phyloP scores from a whole-genome alignment of 306 rosid genomes.

The Alnus glutinosa region DNA sequence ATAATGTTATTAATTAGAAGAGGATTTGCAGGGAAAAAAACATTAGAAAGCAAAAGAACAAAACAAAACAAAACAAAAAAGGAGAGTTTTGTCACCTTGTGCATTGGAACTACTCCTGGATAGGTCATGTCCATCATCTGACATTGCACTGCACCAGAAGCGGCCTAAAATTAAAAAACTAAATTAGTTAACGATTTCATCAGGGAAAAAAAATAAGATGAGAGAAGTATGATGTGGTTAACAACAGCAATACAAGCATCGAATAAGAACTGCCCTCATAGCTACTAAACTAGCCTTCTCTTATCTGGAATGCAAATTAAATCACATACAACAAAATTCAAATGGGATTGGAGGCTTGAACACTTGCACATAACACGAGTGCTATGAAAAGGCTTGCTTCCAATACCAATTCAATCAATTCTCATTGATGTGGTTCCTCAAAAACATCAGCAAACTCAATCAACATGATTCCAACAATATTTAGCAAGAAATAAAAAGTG shows the following conservation, averaged over 20 bases:
- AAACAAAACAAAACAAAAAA: neutral
- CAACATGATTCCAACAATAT: neutral
- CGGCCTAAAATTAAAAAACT: slow-evolving; percentile 54
- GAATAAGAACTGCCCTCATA: slow-evolving; percentile 1
- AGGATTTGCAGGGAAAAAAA: neutral
- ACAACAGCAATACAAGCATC: neutral
- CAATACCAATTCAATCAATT: neutral
- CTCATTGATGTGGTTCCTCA: neutral
- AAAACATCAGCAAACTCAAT: neutral
- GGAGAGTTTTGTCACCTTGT: slow-evolving; percentile 56
- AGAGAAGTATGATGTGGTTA: slow-evolving; percentile 8
- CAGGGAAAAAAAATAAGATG: slow-evolving; percentile 3
- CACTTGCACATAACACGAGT: neutral
- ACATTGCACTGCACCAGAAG: slow-evolving; percentile 98
- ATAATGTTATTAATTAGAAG: neutral
- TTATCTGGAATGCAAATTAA: neutral
- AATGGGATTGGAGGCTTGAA: neutral
- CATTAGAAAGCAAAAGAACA: neutral
- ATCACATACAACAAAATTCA: neutral
- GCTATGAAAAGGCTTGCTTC: neutral
- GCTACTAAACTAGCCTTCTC: neutral
- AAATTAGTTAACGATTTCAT: slow-evolving; percentile 2
- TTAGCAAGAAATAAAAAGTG: neutral
- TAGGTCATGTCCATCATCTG: slow-evolving; percentile 89
- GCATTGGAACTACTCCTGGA: slow-evolving; percentile 96